A percentile compares a stretch with the other conserved stretches of the same genome.
Evolutionary conservation across 495 filamentous ascomycete species (phyloP).

Genomic region (Penicillium parvum): DNA sequence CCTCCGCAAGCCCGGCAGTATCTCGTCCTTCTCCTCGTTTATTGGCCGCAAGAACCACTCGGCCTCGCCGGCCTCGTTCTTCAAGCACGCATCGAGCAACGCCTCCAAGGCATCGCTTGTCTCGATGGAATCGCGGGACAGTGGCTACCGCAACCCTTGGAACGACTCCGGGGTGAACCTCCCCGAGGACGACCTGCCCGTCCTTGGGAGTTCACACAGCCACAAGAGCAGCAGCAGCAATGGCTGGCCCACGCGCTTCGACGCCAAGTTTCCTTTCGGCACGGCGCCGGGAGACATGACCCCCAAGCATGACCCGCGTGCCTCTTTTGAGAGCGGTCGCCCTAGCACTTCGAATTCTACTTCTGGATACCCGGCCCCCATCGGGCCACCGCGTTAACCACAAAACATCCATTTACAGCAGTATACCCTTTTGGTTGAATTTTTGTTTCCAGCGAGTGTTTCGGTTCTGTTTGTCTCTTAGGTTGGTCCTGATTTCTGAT

Average conservation of each 20-base stretch:
- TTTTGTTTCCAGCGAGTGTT: conserved; percentile 34
- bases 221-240: conserved; percentile 57
- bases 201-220: conserved; percentile 54
- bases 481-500: conserved; percentile 14
- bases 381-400: conserved; percentile 77
- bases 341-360: conserved; percentile 91
- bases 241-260: conserved; percentile 58
- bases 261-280: conserved; percentile 62
- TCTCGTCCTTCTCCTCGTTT: conserved; percentile 88
- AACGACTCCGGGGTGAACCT: conserved; percentile 95
- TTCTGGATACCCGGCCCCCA: conserved; percentile 89
- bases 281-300: conserved; percentile 74
- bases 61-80: conserved; percentile 74
- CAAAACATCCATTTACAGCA: conserved; percentile 56
- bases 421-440: conserved; percentile 55
- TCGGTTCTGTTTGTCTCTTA: conserved; percentile 19
- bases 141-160: conserved; percentile 93
- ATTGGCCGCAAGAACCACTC: conserved; percentile 93
- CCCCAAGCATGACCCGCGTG: conserved; percentile 72
- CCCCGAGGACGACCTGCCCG: conserved; percentile 72
- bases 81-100: conserved; percentile 89
- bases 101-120: conserved; percentile 91
- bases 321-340: conserved; percentile 84
- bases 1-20: conserved; percentile 86
- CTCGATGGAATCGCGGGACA: conserved; percentile 87